Evolutionary conservation across 2,329 filamentous ascomycete genomes (phyloP).

Genomic region (Elsinoe perseae): DNA sequence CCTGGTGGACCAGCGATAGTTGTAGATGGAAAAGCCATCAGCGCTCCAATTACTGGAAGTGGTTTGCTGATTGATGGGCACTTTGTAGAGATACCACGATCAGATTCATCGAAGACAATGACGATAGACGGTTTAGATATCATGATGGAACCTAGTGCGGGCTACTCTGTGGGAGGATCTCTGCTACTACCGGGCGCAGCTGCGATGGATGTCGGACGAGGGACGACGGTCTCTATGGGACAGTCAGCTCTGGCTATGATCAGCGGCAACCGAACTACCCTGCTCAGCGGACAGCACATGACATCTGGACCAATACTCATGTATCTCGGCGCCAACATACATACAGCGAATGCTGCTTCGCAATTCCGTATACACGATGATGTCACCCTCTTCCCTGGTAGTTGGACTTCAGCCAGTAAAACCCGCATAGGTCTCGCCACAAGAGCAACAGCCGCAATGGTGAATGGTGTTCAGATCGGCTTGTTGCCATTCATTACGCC

Average conservation of each 20-base stretch:
- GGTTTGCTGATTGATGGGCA: constrained; percentile 22
- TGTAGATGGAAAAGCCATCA: constrained; percentile 20
- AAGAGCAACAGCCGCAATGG: constrained; percentile 32
- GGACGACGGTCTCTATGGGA: constrained; percentile 27
- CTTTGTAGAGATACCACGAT: constrained; percentile 11
- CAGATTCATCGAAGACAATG: background rate
- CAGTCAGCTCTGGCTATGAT: constrained; percentile 33
- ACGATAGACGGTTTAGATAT: constrained; percentile 17
- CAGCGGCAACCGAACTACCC: constrained; percentile 24
- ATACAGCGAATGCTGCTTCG: constrained; percentile 40
- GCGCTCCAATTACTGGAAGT: constrained; percentile 17
- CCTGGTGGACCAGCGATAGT: constrained; percentile 26
- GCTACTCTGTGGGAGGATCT: constrained; percentile 30
- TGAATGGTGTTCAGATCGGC: constrained; percentile 33
- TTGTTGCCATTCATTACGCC: constrained; percentile 28
- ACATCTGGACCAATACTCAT: constrained; percentile 25
- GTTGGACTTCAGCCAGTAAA: constrained; percentile 32
- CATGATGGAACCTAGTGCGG: constrained; percentile 27
- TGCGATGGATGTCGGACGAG: constrained; percentile 30
- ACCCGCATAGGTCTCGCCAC: constrained; percentile 35
- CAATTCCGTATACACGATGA: constrained; percentile 38
- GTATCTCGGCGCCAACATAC: constrained; percentile 34
- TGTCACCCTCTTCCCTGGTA: constrained; percentile 31
- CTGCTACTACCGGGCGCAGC: constrained; percentile 31
- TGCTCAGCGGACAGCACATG: constrained; percentile 21